Evolutionary conservation across 805 yeast genomes (phyloP), one percentile per base, ranked within the genome.

Genomic region (Starmera caribaea): DNA sequence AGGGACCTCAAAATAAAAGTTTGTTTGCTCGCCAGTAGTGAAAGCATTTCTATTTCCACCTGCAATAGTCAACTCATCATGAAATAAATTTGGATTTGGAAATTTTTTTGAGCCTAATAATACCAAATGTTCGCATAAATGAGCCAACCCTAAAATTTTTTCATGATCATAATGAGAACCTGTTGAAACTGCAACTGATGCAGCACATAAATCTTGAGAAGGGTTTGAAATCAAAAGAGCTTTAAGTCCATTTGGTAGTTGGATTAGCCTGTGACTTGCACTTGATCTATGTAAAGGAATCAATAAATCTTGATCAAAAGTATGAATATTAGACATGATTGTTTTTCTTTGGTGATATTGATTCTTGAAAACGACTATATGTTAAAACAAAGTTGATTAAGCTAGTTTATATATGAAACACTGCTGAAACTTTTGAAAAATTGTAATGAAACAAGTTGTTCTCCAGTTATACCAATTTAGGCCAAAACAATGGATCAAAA

Each of bases 121-220:
- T 3, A 79, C 40, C 69, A 82, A 66, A 56, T 87, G 96, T 53
- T 87, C 96, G 50, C 94, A 81, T 42, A 86, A 71, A 62, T 90
- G 98, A 0, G 97, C 97, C 30, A 90, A 54, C 0, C 98, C 98
- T 0, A 77, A 77, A 2, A 81, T 48, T 5, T 68, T 69, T 6
- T 62, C 65, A 1, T 95, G 90, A 47, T 90, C 97, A 36, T 78
- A 68, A 51, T 78, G 79, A 2, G 95, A 79, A 8, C 98, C 98
- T 0, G 85, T 66, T 3, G 80, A 79, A 2, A 88, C 86, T 31
- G 85, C 74, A 7, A 90, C 50, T 1, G 95, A 77, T 15, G 84
- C 80, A 0, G 92, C 71, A 3, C 83, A 79, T 12, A 69, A 48
- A 34, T 74, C 78, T 13, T 76, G 73, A 0, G 76, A 61, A 1